phyloP scores from a whole-genome alignment of 2,329 filamentous ascomycete genomes.

The Penicillium sp. region DNA sequence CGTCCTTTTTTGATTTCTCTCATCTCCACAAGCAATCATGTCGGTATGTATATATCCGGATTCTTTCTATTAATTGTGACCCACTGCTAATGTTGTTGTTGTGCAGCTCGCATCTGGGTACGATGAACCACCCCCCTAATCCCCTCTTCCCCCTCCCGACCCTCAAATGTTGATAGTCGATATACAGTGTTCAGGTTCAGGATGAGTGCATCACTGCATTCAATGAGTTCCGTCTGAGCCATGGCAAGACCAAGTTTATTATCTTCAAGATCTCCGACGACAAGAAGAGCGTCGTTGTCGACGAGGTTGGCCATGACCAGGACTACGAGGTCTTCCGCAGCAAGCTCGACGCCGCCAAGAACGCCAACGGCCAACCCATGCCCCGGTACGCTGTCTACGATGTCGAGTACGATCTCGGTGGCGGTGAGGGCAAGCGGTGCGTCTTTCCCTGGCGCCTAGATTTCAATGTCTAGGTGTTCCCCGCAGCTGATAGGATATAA shows the following conservation, averaged over 20 bases:
- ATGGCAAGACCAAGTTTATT: constrained; percentile 45
- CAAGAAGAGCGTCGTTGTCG: constrained; percentile 48
- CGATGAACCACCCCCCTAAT: constrained; percentile 4
- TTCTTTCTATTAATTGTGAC: neutral
- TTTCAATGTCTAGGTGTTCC: neutral
- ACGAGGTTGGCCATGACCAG: constrained; percentile 41
- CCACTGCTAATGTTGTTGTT: constrained; percentile 10
- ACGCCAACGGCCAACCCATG: constrained; percentile 41
- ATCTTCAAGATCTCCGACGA: constrained; percentile 51
- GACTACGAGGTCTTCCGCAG: constrained; percentile 48
- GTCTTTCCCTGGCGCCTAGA: constrained; percentile 4
- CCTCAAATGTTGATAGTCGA: constrained; percentile 18
- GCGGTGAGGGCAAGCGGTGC: constrained; percentile 47
- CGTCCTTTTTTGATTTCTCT: constrained; percentile 17
- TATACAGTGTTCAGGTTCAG: constrained; percentile 41
- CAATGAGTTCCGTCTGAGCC: constrained; percentile 46
- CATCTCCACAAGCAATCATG: constrained; percentile 29
- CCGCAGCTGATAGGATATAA: neutral
- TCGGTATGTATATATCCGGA: constrained; percentile 27
- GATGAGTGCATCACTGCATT: constrained; percentile 45
- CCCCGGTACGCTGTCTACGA: constrained; percentile 50
- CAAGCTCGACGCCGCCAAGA: constrained; percentile 42
- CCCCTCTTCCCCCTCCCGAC: constrained; percentile 2
- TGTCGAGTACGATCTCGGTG: constrained; percentile 46
- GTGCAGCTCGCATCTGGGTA: constrained; percentile 37